Conservation (phyloP, 1,284 basidiomycete species). For the Sporisorium iseilematis-ciliati region DNA sequence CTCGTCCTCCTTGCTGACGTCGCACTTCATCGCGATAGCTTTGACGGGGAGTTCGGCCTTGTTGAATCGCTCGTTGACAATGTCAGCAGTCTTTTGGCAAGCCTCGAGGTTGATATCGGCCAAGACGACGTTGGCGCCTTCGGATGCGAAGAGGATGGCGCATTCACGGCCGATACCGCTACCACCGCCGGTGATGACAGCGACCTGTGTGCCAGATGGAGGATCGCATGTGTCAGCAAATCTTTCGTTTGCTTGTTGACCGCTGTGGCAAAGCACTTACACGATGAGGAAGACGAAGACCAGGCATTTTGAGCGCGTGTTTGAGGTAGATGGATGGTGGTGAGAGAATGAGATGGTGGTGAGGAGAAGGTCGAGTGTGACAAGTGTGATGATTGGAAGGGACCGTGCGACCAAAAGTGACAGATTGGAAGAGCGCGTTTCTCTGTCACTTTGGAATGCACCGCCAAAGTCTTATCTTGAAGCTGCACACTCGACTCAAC, state of each 20-base stretch:
- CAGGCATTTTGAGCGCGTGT: conserved; percentile 38
- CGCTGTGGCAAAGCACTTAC: conserved; percentile 13
- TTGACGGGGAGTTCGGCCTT: conserved; percentile 73
- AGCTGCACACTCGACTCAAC: background rate
- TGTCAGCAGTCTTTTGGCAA: conserved; percentile 78
- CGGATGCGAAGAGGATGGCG: conserved; percentile 88
- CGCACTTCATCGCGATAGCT: conserved; percentile 80
- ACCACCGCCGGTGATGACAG: conserved; percentile 84
- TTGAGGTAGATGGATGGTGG: conserved; percentile 7
- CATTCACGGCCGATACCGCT: conserved; percentile 91
- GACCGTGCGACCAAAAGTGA: background rate
- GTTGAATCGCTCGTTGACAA: conserved; percentile 79
- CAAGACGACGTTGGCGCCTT: conserved; percentile 87
- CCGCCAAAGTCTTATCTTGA: background rate
- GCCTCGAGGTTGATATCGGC: conserved; percentile 84
- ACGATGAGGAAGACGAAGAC: conserved; percentile 51
- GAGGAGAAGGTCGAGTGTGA: background rate
- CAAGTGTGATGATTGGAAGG: background rate
- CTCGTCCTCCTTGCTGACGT: conserved; percentile 88
- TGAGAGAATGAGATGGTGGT: conserved; percentile 6
- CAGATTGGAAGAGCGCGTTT: conserved; percentile 7
- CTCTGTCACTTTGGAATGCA: conserved; percentile 8
- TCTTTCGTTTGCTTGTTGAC: background rate
- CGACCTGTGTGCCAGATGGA: conserved; percentile 72
- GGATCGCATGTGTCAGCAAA: background rate